These are phyloP conservation scores for Darksidea phi DNA, from an alignment of 495 filamentous ascomycete genomes.

Conservation along the genomic window DNA sequence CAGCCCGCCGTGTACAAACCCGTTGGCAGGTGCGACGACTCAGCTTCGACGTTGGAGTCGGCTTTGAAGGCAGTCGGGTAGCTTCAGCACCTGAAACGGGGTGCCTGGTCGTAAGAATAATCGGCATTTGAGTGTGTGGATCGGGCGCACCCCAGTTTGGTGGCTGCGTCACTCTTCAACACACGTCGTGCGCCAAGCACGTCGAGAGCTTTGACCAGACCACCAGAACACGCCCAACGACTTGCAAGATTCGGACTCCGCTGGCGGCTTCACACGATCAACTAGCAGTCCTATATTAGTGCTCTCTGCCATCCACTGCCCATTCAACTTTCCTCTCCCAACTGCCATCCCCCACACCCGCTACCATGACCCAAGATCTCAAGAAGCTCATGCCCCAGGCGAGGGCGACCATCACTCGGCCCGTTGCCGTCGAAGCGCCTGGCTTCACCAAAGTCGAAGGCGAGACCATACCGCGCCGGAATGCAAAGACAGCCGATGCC, in stretches of 20 bases:
- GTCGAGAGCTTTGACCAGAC: not conserved
- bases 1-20: not conserved
- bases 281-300: constrained; percentile 9
- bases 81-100: not conserved
- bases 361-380: constrained; percentile 39
- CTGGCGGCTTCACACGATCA: constrained; percentile 15
- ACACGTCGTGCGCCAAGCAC: not conserved
- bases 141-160: not conserved
- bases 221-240: not conserved
- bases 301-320: constrained; percentile 13
- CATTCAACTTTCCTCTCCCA: constrained; percentile 2
- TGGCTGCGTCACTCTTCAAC: not conserved
- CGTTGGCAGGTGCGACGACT: not conserved
- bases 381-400: constrained; percentile 58
- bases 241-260: constrained; percentile 15
- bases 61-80: not conserved
- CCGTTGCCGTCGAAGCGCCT: constrained; percentile 79
- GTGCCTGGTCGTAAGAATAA: not conserved
- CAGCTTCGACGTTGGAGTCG: not conserved
- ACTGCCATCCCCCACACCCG: not conserved
- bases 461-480: constrained; percentile 86
- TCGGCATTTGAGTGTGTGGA: not conserved
- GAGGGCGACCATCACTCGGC: constrained; percentile 59
- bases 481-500: constrained; percentile 67
- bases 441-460: constrained; percentile 69